These are phyloP conservation scores for Plantago coronopus DNA, from an alignment of 305 asterid species.

Conservation along the genomic window DNA sequence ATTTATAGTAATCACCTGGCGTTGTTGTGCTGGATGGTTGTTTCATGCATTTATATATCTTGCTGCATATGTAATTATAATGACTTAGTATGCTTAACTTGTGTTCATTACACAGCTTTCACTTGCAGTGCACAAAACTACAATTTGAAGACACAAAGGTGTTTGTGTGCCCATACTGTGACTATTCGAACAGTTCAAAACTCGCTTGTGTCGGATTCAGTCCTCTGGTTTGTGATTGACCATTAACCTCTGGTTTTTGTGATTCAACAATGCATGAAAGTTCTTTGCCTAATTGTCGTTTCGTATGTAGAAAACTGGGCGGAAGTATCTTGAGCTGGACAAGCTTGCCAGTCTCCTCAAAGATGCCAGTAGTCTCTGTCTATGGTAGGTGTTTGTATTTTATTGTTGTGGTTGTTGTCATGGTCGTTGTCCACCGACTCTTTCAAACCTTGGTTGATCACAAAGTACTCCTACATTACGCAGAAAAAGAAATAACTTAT, in stretches of 20 bases:
- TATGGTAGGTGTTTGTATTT: slow-evolving; percentile 49
- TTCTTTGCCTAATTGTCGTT: slow-evolving; percentile 29
- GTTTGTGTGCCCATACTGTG: slow-evolving; percentile 60
- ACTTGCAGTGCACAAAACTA: slow-evolving; percentile 48
- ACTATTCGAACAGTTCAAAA: slow-evolving; percentile 42
- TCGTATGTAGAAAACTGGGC: slow-evolving; percentile 53
- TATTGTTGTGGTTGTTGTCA: neutral
- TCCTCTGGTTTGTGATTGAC: slow-evolving; percentile 54
- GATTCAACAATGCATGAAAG: slow-evolving; percentile 10
- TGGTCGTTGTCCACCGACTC: too few relatives aligned
- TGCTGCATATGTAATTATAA: slow-evolving; percentile 5
- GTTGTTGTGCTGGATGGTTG: slow-evolving; percentile 1
- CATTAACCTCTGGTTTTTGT: slow-evolving; percentile 22
- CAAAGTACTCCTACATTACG: too few relatives aligned
- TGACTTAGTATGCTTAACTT: slow-evolving; percentile 12
- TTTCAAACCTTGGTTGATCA: too few relatives aligned
- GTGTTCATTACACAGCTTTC: slow-evolving; percentile 51
- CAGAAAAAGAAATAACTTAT: too few relatives aligned
- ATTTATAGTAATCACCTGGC: neutral
- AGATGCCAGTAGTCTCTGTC: slow-evolving; percentile 60
- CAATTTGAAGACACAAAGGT: slow-evolving; percentile 33
- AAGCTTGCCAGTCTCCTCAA: slow-evolving; percentile 50
- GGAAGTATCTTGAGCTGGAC: slow-evolving; percentile 52
- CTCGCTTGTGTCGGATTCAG: slow-evolving; percentile 45
- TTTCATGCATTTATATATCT: slow-evolving; percentile 11